Percentiles rank a stretch among this genome's conserved stretches.
These are phyloP conservation scores for Ceratocystis albifundus DNA, from an alignment of 2,329 filamentous ascomycete genomes.

Conservation along the genomic window DNA sequence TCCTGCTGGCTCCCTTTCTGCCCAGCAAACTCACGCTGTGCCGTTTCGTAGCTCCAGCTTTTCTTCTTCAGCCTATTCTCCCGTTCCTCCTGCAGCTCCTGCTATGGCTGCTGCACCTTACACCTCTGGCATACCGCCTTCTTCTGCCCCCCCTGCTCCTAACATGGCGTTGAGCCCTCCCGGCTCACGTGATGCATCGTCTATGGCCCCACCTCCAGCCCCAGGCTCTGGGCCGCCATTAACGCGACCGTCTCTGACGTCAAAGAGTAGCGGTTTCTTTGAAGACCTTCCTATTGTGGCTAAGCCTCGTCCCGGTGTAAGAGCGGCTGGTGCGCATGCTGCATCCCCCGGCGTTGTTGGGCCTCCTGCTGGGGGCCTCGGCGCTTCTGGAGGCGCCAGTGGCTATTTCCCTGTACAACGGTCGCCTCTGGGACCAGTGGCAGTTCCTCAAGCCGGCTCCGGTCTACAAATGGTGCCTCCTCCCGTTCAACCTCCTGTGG, in stretches of 20 bases:
- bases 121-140: conserved; percentile 16
- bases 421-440: conserved; percentile 26
- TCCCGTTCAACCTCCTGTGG: conserved; percentile 1
- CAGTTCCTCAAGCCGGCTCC: not conserved
- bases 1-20: conserved; percentile 28
- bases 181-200: conserved; percentile 22
- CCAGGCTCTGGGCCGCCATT: conserved; percentile 27
- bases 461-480: not conserved
- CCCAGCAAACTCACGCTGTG: conserved; percentile 33
- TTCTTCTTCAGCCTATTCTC: conserved; percentile 28
- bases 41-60: conserved; percentile 55
- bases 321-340: conserved; percentile 36
- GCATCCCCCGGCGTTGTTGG: conserved; percentile 32
- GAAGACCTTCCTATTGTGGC: conserved; percentile 59
- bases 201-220: conserved; percentile 24
- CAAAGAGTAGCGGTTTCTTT: conserved; percentile 53
- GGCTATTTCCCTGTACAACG: conserved; percentile 22
- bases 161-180: conserved; percentile 23
- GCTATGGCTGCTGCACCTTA: conserved; percentile 23
- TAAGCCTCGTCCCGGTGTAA: conserved; percentile 50
- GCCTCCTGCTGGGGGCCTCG: not conserved
- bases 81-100: conserved; percentile 23
- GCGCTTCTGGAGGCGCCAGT: conserved; percentile 26
- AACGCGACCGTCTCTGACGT: conserved; percentile 29
- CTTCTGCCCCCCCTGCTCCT: not conserved